phyloP scores from a whole-genome alignment of 1,139 yeast genomes.

The Taphrina betulina region DNA sequence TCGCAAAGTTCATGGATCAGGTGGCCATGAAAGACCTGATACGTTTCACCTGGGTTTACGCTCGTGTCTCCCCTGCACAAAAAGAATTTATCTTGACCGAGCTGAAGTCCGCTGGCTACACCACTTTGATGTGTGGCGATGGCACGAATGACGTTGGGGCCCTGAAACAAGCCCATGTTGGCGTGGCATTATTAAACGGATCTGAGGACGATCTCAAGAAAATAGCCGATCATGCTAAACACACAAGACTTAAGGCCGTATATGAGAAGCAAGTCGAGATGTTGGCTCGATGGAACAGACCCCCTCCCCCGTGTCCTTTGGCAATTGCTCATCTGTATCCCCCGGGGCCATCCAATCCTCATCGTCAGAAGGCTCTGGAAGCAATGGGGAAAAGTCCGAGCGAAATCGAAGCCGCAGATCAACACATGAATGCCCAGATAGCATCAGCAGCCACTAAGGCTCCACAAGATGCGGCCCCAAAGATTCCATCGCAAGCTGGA shows the following conservation, averaged over 20 bases:
- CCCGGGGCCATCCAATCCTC: slow-evolving; percentile 90
- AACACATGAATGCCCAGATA: slow-evolving; percentile 35
- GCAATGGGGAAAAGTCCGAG: slow-evolving; percentile 65
- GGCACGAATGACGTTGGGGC: slow-evolving; percentile 99
- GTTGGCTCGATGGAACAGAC: slow-evolving; percentile 77
- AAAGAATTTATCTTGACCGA: slow-evolving; percentile 86
- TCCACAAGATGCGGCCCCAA: slow-evolving; percentile 40
- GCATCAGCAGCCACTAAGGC: slow-evolving; percentile 12
- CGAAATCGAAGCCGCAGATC: slow-evolving; percentile 54
- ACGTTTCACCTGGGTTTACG: slow-evolving; percentile 93
- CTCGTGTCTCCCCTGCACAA: slow-evolving; percentile 95
- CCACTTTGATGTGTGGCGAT: slow-evolving; percentile 98
- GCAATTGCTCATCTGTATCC: slow-evolving; percentile 92
- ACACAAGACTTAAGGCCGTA: slow-evolving; percentile 62
- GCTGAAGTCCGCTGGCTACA: slow-evolving; percentile 84
- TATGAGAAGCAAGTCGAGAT: slow-evolving; percentile 82
- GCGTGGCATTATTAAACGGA: slow-evolving; percentile 95
- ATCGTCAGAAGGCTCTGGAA: slow-evolving; percentile 81
- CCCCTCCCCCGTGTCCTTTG: slow-evolving; percentile 82
- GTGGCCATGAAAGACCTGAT: slow-evolving; percentile 68
- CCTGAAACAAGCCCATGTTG: slow-evolving; percentile 95
- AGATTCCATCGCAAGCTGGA: too few species aligned
- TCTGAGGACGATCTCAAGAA: slow-evolving; percentile 92
- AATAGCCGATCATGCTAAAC: slow-evolving; percentile 74
- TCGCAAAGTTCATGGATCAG: slow-evolving; percentile 55